Percentiles rank a stretch among this genome's conserved stretches.
Evolutionary conservation across 108 stramenopile species (phyloP).

Genomic region (Cyclotella cryptica): DNA sequence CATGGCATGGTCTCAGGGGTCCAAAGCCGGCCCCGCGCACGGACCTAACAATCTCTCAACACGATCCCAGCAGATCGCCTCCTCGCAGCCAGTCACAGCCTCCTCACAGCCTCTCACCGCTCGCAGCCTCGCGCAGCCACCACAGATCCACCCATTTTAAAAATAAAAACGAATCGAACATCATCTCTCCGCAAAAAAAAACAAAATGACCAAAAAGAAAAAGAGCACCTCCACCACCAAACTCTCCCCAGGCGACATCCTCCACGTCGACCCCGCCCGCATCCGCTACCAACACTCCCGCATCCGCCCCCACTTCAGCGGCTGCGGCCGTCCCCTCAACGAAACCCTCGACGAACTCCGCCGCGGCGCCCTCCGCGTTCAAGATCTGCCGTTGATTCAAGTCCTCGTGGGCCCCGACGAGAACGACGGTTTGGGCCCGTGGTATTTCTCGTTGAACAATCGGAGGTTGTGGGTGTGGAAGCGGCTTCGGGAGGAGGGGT

Average conservation of each 20-base stretch:
- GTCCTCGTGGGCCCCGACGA: conserved; percentile 76
- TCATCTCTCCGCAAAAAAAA: too few relatives aligned
- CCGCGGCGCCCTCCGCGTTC: conserved; percentile 55
- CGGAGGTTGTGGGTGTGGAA: conserved; percentile 92
- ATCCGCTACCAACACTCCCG: conserved; percentile 91
- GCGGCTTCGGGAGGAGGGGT: conserved; percentile 77
- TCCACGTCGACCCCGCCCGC: conserved; percentile 77
- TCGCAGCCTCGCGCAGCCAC: too few relatives aligned
- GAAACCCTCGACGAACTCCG: conserved; percentile 84
- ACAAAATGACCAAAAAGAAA: too few relatives aligned
- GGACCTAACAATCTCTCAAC: too few relatives aligned
- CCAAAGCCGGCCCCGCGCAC: too few relatives aligned
- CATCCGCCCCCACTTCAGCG: conserved; percentile 88
- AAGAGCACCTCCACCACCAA: too few relatives aligned
- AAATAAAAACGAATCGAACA: too few relatives aligned
- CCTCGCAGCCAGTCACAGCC: too few relatives aligned
- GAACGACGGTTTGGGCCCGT: conserved; percentile 63
- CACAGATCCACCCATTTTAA: too few relatives aligned
- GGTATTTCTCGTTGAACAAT: conserved; percentile 95
- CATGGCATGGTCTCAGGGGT: too few relatives aligned
- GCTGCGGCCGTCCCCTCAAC: conserved; percentile 85
- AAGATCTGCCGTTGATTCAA: conserved; percentile 90
- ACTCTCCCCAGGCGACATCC: not conserved
- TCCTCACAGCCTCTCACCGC: too few relatives aligned
- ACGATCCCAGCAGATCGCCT: too few relatives aligned